Evolutionary conservation across 192 early-diverging fungal genomes (phyloP), one percentile per base, ranked within the genome.

Genomic region (Coemansia sp.): DNA sequence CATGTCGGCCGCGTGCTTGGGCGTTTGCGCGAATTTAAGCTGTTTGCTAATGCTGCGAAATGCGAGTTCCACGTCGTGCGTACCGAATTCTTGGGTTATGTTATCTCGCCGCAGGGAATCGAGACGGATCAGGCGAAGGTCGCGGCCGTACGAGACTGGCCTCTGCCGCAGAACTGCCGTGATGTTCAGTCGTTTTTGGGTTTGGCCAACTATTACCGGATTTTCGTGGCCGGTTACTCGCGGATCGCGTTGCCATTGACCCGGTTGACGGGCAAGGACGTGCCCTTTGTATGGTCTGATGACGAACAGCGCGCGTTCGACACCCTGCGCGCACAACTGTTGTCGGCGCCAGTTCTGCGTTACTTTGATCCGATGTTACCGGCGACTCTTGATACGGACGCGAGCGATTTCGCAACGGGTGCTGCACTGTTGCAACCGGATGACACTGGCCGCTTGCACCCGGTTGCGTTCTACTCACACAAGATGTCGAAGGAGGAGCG

Each of bases 161-260:
- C 21, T 1, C 5, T 14, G 2, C 63, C 63, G 1, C 3, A 1
- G 0, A 29, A 5, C 2, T 3, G 22, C 2, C 38, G 27, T 0
- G 63, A 65, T 14, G 42, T 65, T 1, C 47, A 27, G 23, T 45
- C 38, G 0, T 80, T 83, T 44, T 35, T 77, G 0, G 81, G 81
- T 0, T 19, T 68, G 8, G 45, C 66, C 2, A 54, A 54, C 12
- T 57, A 38, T 19, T 48, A 48, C 14, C 24, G 22, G 47, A 54
- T 25, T 8, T 65, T 65, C 9, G 40, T 65, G 1, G 25, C 49
- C 16, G 27, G 33, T 1, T 65, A 42, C 6, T 35, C 56, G 1
- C 4, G 32, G 19, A 53, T 53, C 4, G 38, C 42, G 19, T 0
- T 33, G 18, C 56, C 56, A 5, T 12, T 65, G 18, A 58, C 55